phyloP scores from a whole-genome alignment of 192 early-diverging fungal species.

The Linnemannia zychae region DNA sequence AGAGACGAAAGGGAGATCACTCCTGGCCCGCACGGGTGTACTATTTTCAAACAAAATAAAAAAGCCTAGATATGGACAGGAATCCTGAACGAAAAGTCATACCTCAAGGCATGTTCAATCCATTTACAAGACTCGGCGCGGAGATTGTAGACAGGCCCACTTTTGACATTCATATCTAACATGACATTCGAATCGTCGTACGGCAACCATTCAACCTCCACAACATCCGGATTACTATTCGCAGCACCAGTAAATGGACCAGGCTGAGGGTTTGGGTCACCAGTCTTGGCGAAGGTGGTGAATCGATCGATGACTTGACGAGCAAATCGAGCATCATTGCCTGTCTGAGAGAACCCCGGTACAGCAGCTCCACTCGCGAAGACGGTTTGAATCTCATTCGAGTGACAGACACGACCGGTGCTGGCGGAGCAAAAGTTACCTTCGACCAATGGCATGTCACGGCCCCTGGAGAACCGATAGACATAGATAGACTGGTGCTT shows the following conservation, averaged over 20 bases:
- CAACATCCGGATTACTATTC: constrained; percentile 31
- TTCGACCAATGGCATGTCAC: constrained; percentile 24
- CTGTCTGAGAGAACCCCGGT: constrained; percentile 19
- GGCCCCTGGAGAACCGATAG: constrained; percentile 46
- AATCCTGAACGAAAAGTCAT: neutral
- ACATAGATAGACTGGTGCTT: constrained; percentile 24
- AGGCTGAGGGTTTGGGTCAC: constrained; percentile 48
- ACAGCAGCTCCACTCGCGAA: constrained; percentile 39
- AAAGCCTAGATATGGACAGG: neutral
- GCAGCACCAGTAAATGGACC: constrained; percentile 16
- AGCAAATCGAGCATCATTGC: constrained; percentile 56
- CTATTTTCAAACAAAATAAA: no score
- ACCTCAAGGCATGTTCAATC: neutral
- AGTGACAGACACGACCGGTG: constrained; percentile 44
- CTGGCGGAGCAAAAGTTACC: constrained; percentile 24
- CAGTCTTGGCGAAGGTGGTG: constrained; percentile 53
- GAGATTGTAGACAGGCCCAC: neutral
- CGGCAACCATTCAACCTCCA: constrained; percentile 12
- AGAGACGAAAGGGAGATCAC: neutral
- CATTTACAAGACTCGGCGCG: neutral
- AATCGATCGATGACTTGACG: constrained; percentile 49
- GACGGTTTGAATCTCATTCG: constrained; percentile 35
- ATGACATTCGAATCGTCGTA: constrained; percentile 23
- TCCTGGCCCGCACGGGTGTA: no score
- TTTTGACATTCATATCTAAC: constrained; percentile 35